These are phyloP conservation scores for Cupressus sempervirens DNA, from an alignment of 75 land plant species.

Conservation along the genomic window DNA sequence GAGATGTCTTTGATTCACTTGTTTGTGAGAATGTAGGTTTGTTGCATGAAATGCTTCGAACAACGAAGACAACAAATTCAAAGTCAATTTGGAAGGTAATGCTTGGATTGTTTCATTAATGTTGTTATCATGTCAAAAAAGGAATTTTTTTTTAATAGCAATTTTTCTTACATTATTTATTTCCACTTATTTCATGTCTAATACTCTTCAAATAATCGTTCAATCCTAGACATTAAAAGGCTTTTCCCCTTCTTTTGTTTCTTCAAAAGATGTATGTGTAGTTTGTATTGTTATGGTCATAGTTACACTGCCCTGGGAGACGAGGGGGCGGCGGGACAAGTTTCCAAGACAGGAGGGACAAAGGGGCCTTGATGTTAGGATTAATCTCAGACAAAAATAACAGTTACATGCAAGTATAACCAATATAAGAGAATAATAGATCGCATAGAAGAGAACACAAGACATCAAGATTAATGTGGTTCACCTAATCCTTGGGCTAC, in stretches of 20 bases:
- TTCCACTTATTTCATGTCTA: neutral
- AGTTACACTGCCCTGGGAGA: no score
- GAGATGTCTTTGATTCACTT: neutral
- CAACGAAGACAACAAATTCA: conserved; percentile 50
- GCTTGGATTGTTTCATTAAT: neutral
- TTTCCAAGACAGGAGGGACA: no score
- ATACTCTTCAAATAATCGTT: neutral
- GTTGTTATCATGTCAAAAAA: neutral
- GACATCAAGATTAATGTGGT: no score
- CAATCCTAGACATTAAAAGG: neutral
- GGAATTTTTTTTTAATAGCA: neutral
- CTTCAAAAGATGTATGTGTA: neutral
- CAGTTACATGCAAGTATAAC: no score
- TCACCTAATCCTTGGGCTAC: no score
- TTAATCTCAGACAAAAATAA: no score
- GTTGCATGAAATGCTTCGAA: conserved; percentile 84
- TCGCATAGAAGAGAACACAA: no score
- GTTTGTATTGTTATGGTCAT: no score
- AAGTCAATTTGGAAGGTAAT: conserved; percentile 79
- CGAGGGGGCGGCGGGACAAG: no score
- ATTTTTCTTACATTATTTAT: neutral
- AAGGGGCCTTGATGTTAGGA: no score
- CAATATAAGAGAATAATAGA: no score
- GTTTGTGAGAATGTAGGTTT: conserved; percentile 44
- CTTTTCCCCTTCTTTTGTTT: neutral